Conservation (phyloP, 257 asterid species). For the Solanum bulbocastanum region DNA sequence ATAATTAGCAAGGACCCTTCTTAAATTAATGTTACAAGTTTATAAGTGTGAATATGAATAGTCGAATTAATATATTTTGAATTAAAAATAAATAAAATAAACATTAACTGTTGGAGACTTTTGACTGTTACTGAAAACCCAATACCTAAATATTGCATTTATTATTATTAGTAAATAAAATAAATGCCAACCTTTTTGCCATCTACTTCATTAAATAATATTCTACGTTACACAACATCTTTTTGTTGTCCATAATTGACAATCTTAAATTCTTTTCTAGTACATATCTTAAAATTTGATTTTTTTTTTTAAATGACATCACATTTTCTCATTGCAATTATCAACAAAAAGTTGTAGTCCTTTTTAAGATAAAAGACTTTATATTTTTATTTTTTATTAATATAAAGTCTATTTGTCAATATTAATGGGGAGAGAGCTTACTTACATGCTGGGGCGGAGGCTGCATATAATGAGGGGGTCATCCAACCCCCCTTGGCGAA, state of each 20-base stretch:
- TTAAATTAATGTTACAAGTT: background rate
- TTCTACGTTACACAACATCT: background rate
- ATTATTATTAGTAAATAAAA: background rate
- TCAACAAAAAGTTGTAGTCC: background rate
- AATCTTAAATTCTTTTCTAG: background rate
- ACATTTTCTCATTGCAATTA: background rate
- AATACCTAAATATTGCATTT: background rate
- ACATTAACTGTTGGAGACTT: background rate
- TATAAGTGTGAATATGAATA: background rate
- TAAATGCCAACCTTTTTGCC: background rate
- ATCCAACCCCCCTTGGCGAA: no score
- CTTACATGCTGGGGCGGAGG: no score
- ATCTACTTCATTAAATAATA: background rate
- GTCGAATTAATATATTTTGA: background rate
- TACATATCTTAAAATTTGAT: background rate
- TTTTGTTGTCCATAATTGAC: background rate
- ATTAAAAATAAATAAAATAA: background rate
- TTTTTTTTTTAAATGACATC: background rate
- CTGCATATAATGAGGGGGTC: no score
- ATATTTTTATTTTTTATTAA: background rate
- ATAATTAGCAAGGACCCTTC: background rate
- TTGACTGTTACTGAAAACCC: background rate
- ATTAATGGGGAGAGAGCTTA: background rate
- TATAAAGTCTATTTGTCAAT: background rate
- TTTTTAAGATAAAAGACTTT: background rate